These are phyloP conservation scores for Coemansia sp. DNA, from an alignment of 192 early-diverging fungal species.

Conservation along the genomic window DNA sequence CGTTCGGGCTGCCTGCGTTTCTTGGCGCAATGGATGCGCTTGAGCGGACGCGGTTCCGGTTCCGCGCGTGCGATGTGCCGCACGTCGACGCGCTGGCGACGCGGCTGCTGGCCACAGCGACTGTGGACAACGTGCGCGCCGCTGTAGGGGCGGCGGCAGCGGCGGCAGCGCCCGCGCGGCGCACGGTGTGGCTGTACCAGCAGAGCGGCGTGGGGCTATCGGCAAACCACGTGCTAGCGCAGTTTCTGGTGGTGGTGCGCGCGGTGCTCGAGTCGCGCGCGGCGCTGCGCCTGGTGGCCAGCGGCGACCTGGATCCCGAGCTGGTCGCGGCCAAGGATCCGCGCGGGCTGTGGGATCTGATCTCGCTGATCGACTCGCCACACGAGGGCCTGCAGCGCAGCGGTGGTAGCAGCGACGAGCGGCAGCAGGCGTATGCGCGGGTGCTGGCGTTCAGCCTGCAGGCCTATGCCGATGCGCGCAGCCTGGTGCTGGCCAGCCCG, in stretches of 20 bases:
- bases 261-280: slow-evolving; percentile 46
- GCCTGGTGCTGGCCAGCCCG: not conserved
- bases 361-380: slow-evolving; percentile 10
- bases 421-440: slow-evolving; percentile 16
- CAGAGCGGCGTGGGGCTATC: slow-evolving; percentile 22
- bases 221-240: slow-evolving; percentile 25
- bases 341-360: slow-evolving; percentile 33
- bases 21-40: slow-evolving; percentile 33
- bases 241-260: slow-evolving; percentile 28
- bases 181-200: slow-evolving; percentile 24
- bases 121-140: slow-evolving; percentile 11
- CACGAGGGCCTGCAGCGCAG: not conserved
- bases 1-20: slow-evolving; percentile 26
- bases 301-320: slow-evolving; percentile 8
- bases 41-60: slow-evolving; percentile 27
- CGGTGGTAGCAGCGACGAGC: not conserved
- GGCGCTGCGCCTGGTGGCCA: slow-evolving; percentile 19
- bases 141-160: slow-evolving; percentile 12
- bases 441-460: slow-evolving; percentile 29
- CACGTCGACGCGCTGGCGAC: slow-evolving; percentile 14
- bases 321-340: slow-evolving; percentile 22
- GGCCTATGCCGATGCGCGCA: slow-evolving; percentile 15
- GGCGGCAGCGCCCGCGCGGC: slow-evolving; percentile 6
- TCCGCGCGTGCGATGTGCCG: slow-evolving; percentile 18
- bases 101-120: slow-evolving; percentile 11